Conservation (phyloP, 352 stramenopile species). For the Aphanomyces invadans region DNA sequence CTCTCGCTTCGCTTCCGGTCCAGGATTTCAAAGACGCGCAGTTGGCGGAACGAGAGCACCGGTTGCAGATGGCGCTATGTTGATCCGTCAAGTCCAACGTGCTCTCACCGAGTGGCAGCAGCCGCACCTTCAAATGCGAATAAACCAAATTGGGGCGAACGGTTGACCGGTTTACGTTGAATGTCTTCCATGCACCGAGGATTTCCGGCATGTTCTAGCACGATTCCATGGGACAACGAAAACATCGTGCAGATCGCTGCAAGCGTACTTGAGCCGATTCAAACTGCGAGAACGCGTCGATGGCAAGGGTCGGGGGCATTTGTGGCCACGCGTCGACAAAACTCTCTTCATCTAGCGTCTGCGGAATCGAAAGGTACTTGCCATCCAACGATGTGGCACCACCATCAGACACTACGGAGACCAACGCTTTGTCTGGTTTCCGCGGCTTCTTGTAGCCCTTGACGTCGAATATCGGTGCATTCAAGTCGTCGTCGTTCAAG, state of each 20-base stretch:
- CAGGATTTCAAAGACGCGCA: slow-evolving; percentile 22
- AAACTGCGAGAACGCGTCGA: background rate
- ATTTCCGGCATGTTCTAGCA: slow-evolving; percentile 24
- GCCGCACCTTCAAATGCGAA: slow-evolving; percentile 7
- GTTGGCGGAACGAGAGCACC: slow-evolving; percentile 9
- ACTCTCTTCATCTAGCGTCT: background rate
- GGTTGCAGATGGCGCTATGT: background rate
- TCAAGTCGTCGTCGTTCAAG: slow-evolving; percentile 15
- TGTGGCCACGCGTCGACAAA: background rate
- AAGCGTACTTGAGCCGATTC: slow-evolving; percentile 8
- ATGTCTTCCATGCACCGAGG: background rate
- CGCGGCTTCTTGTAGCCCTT: slow-evolving; percentile 2
- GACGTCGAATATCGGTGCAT: slow-evolving; percentile 3
- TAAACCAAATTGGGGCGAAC: background rate
- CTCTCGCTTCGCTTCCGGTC: slow-evolving; percentile 9
- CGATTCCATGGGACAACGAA: no score
- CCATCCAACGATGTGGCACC: background rate
- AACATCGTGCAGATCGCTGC: background rate
- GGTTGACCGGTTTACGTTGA: background rate
- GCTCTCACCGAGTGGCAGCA: no score
- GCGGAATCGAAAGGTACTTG: background rate
- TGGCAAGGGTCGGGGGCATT: background rate
- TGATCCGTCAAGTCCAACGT: no score
- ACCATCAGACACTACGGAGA: background rate
- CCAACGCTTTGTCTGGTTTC: background rate